Evolutionary conservation across 305 asterid species (phyloP).

Genomic region (Plantago coronopus): DNA sequence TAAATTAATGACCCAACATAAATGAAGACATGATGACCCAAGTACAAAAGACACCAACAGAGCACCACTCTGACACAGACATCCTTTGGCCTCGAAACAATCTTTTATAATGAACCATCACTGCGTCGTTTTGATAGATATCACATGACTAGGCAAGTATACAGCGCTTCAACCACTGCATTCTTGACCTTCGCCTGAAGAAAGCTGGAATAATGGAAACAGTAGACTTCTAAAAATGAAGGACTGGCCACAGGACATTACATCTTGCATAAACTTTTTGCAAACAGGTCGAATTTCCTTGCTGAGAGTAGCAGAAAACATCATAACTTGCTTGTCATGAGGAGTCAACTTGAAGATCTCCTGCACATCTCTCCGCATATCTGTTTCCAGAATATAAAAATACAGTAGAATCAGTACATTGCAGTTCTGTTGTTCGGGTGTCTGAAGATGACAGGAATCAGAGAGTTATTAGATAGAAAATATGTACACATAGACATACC

Average conservation of each 20-base stretch:
- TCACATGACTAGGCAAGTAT: slow-evolving; percentile 42
- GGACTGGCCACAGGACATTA: slow-evolving; percentile 79
- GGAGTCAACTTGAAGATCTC: slow-evolving; percentile 93
- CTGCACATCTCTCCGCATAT: slow-evolving; percentile 95
- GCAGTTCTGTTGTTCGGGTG: not conserved
- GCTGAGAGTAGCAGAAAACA: slow-evolving; percentile 93
- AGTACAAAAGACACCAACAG: slow-evolving; percentile 9
- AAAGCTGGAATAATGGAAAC: slow-evolving; percentile 55
- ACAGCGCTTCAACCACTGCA: slow-evolving; percentile 50
- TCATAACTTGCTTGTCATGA: slow-evolving; percentile 94
- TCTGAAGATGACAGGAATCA: not conserved
- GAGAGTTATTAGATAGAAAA: slow-evolving; percentile 7
- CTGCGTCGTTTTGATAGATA: slow-evolving; percentile 28
- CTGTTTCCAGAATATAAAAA: slow-evolving; percentile 28
- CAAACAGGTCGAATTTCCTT: slow-evolving; percentile 89
- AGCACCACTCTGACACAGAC: slow-evolving; percentile 15
- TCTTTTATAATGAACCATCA: slow-evolving; percentile 29
- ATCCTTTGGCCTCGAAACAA: slow-evolving; percentile 9
- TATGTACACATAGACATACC: slow-evolving; percentile 39
- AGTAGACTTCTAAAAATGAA: slow-evolving; percentile 57
- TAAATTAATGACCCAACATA: slow-evolving; percentile 6
- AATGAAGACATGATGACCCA: slow-evolving; percentile 8
- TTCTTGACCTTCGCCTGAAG: slow-evolving; percentile 42
- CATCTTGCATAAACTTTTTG: slow-evolving; percentile 97
- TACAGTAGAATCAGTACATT: not conserved